Evolutionary conservation across 1,284 basidiomycete species (phyloP), one percentile per base, ranked within the genome.

Genomic region (Earliella scabrosa): DNA sequence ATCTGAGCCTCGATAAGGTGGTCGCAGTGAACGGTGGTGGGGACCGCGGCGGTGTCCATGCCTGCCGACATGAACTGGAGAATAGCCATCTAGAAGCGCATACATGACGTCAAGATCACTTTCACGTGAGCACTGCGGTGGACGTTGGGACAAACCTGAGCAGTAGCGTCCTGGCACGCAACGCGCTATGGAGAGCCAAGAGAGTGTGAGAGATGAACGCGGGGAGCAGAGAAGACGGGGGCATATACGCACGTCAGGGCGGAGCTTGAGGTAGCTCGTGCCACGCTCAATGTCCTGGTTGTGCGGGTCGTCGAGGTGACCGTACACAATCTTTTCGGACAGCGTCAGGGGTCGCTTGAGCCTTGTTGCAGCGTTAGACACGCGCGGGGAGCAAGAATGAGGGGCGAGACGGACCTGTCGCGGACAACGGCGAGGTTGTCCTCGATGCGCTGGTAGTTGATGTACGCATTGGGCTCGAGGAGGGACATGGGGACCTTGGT

Each of bases 11-110:
- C 95, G 72, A 99, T 98, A 74, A 99, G 85, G 80, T 99, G 97
- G 81, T 99, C 97, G 75, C 97, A 99, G 83, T 98, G 95, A 54
- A 98, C 94, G 60, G 97, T 98, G 63, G 97, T 96, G 45, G 97
- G 97, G 64, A 98, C 96, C 55, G 97, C 95, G 46, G 93, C 94
- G 51, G 95, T 96, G 74, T 95, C 94, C 82, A 99, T 95, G 67
- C 97, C 97, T 24, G 97, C 96, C 47, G 97, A 98, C 97, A 99
- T 99, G 87, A 99, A 99, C 82, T 99, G 97, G 66, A 99, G 86
- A 60, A 99, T 86, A 36, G 97, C 97, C 97, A 99, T 99, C 90
- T 98, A 76, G 21, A 38, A 34, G 51, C 20, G 31, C 46, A 35
- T 44, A 29, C 35, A 61, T 66, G 65, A 66, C 64, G 65, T 68